These are phyloP conservation scores for Nakazawaea ishiwadae DNA, from an alignment of 805 yeast genomes.

Conservation along the genomic window DNA sequence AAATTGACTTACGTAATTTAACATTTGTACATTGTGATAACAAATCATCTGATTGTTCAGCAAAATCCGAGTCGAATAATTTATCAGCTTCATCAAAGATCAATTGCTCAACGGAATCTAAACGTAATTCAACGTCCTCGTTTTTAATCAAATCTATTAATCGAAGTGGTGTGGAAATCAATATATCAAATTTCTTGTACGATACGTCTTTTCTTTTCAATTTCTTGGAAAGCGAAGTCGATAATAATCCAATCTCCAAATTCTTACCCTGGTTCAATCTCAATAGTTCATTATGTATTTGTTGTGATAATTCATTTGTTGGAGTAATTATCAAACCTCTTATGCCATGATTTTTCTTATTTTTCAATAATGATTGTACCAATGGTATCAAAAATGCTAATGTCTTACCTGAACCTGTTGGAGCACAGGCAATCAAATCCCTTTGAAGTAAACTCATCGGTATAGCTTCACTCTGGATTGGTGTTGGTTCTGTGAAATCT, in stretches of 20 bases:
- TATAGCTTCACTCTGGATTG: conserved; percentile 88
- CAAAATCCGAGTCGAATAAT: conserved; percentile 79
- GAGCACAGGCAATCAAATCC: conserved; percentile 91
- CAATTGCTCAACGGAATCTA: conserved; percentile 64
- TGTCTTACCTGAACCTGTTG: conserved; percentile 98
- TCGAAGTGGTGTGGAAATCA: conserved; percentile 86
- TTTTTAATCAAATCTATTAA: conserved; percentile 71
- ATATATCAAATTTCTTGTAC: conserved; percentile 65
- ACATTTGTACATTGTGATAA: conserved; percentile 52
- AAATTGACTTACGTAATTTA: conserved; percentile 66
- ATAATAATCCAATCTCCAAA: conserved; percentile 58
- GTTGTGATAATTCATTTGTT: conserved; percentile 89
- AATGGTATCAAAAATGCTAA: conserved; percentile 84
- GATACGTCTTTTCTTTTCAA: conserved; percentile 55
- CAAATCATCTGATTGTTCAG: conserved; percentile 87
- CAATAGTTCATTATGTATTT: conserved; percentile 67
- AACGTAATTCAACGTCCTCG: conserved; percentile 44
- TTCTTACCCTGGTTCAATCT: conserved; percentile 53
- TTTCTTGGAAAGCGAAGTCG: conserved; percentile 68
- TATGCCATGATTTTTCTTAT: conserved; percentile 42
- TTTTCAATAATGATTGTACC: conserved; percentile 41
- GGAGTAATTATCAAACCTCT: conserved; percentile 86
- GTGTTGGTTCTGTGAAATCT: conserved; percentile 82
- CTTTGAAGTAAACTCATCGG: conserved; percentile 67
- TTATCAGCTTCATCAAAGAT: conserved; percentile 96